Base-by-base conservation (phyloP, 2,329 filamentous ascomycete genomes). In the Cladosporium sp. region DNA sequence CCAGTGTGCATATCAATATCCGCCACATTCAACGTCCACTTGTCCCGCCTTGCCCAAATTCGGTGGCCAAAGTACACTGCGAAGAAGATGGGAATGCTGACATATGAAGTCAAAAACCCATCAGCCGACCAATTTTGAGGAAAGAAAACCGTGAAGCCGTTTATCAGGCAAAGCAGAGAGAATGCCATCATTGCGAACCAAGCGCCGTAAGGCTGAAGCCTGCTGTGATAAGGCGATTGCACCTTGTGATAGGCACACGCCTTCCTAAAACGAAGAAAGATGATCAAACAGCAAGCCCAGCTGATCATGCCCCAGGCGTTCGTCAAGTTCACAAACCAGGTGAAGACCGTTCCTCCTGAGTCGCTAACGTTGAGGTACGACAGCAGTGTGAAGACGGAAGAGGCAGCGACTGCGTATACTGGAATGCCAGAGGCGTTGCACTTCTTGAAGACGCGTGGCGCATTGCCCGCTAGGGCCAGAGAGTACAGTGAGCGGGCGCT, bases 291-390 rank as follows among this genome's bases (percentile, higher is more conserved):
- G 59, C 83, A 80, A 37, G 77, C 76, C 70, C 85, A 89, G 64
- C 86, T 86, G 70, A 89, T 83, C 10, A 89, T 76, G 62, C 87
- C 84, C 1, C 85, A 87, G 0, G 87, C 85, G 8, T 86, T 89
- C 16, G 88, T 75, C 63, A 88, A 69, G 54, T 80, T 85, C 35
- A 87, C 79, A 58, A 90, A 82, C 86, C 86, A 90, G 42, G 76
- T 76, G 56, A 91, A 72, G 1, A 90, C 87, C 76, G 84, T 79
- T 40, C 85, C 77, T 18, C 78, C 81, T 64, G 85, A 86, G 55
- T 81, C 78, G 35, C 33, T 38, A 16, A 49, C 45, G 18, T 68
- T 69, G 46, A 75, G 59, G 56, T 74, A 76, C 7, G 70, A 71
- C 40, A 76, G 56, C 0, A 70, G 70, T 4, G 54, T 46, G 35